Conservation (phyloP, 345 rosid species). For the Populus alba region DNA sequence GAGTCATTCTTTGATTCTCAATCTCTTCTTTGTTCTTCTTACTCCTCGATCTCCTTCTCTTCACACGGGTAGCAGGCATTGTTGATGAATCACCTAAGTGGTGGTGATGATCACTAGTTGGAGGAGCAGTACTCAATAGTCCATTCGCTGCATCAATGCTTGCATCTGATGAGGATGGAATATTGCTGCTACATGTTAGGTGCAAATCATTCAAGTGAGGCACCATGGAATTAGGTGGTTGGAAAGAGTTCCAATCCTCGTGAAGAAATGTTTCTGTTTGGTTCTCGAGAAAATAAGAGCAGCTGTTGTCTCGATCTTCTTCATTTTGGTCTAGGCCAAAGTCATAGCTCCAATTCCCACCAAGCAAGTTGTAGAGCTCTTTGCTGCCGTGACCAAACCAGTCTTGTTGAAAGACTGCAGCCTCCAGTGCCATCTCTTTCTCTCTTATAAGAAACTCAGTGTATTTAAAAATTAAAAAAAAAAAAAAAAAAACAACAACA, state of each 20-base stretch:
- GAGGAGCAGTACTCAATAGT: background rate
- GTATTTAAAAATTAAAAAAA: background rate
- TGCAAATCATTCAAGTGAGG: constrained; percentile 22
- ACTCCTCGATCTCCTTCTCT: constrained; percentile 59
- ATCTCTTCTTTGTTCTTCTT: constrained; percentile 79
- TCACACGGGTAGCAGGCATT: constrained; percentile 32
- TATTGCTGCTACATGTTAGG: constrained; percentile 8
- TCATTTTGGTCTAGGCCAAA: constrained; percentile 17
- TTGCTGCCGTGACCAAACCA: constrained; percentile 35
- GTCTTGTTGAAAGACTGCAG: constrained; percentile 54
- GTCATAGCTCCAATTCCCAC: constrained; percentile 36
- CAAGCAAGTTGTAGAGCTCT: constrained; percentile 48
- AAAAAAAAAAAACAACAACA: background rate
- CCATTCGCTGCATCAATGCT: background rate
- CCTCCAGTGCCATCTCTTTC: constrained; percentile 66
- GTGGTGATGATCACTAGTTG: background rate
- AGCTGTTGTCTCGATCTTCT: constrained; percentile 16
- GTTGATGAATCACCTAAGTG: constrained; percentile 18
- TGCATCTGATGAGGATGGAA: constrained; percentile 22
- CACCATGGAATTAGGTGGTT: constrained; percentile 22
- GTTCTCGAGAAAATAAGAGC: constrained; percentile 37
- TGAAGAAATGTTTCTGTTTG: constrained; percentile 37
- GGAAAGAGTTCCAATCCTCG: constrained; percentile 29
- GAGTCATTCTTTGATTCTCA: constrained; percentile 88
- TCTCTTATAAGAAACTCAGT: background rate